Evolutionary conservation across 2,329 filamentous ascomycete species (phyloP), one percentile per base, ranked within the genome.

Genomic region (Paecilomyces formosus): DNA sequence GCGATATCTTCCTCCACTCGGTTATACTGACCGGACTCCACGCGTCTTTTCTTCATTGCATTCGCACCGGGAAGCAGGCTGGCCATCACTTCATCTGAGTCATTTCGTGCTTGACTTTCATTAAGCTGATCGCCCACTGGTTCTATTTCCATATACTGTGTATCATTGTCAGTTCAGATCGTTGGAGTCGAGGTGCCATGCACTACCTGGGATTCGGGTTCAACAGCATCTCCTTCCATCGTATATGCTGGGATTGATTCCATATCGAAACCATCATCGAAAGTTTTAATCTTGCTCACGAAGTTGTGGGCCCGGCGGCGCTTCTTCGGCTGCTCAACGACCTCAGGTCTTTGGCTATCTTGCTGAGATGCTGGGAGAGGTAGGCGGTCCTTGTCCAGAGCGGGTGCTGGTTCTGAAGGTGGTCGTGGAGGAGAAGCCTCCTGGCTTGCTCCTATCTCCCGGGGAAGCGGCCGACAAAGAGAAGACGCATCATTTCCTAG

Each of bases 1-100:
- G 63, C 63, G 5, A 54, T 62, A 53, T 62, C 58, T 12, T 60
- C 60, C 52, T 65, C 61, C 35, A 76, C 64, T 2, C 81, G 77
- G 31, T 81, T 31, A 26, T 54, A 76, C 62, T 81, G 75, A 52
- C 82, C 81, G 55, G 81, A 81, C 61, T 84, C 86, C 21, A 90
- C 79, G 26, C 88, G 86, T 22, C 88, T 86, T n/a, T 87, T 85
- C 71, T 96, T 97, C 69, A 92, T 84, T 4, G 86, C 86, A 28
- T 88, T 85, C 3, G 89, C 86, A 0, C 87, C 90, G 0, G 92
- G 89, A 1, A 92, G 85, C 57, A 96, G 82, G 22, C 82, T 80
- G 13, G 91, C 86, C 71, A 93, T 84, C 8, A 88, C 74, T 52
- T 88, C 83, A 57, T 84, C 76, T 35, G 74, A 72, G 33, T 74